These are phyloP conservation scores for Fusarium haematococcum DNA, from an alignment of 2,329 filamentous ascomycete genomes.

Conservation along the genomic window DNA sequence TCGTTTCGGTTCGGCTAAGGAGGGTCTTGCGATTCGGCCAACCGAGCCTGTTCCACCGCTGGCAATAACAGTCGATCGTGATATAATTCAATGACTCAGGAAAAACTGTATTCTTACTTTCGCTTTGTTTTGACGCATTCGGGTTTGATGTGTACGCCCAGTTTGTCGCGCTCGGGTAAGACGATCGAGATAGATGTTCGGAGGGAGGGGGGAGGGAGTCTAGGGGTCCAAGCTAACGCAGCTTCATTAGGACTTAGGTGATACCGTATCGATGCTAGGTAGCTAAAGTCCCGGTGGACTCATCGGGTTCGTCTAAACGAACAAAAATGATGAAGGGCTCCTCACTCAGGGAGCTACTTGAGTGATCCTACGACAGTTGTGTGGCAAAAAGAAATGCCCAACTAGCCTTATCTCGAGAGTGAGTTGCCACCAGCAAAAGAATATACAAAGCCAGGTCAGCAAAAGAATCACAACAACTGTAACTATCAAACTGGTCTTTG, in stretches of 20 bases:
- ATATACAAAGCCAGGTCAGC: fast-evolving
- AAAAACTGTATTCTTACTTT: not conserved
- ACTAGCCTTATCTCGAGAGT: not conserved
- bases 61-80: too few species aligned
- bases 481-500: not conserved
- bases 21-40: not conserved
- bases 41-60: not conserved
- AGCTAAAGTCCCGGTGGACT: not conserved
- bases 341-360: not conserved
- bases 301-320: not conserved
- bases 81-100: not conserved
- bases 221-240: not conserved
- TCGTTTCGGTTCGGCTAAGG: not conserved
- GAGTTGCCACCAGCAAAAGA: not conserved
- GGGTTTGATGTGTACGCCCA: not conserved
- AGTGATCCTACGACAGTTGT: fast-evolving
- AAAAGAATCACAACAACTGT: not conserved
- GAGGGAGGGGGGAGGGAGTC: not conserved
- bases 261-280: not conserved
- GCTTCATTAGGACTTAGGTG: not conserved
- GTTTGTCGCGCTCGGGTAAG: not conserved
- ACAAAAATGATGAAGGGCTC: not conserved
- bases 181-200: not conserved
- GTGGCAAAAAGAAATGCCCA: not conserved
- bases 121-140: not conserved